Evolutionary conservation across 306 rosid genomes (phyloP).

Genomic region (Cicer judaicum): DNA sequence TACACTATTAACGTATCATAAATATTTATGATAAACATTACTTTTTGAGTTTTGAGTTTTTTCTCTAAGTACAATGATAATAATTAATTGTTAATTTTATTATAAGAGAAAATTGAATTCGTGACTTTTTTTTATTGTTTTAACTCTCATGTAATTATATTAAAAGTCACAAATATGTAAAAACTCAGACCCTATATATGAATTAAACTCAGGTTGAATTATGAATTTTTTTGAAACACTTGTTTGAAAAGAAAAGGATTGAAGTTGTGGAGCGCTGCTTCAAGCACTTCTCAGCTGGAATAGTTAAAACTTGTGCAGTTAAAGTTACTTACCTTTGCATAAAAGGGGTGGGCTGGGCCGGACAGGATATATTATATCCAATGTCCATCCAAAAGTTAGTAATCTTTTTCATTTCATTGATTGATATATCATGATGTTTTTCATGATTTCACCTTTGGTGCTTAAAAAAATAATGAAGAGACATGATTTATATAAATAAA

Average conservation of each 20-base stretch:
- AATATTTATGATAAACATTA: too few species aligned
- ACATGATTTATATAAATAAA: too few species aligned
- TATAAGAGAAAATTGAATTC: too few species aligned
- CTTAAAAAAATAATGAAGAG: constrained; percentile 42
- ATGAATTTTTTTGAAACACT: constrained; percentile 31
- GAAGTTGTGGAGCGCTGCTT: constrained; percentile 30
- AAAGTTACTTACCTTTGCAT: constrained; percentile 50
- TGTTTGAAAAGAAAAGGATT: constrained; percentile 8
- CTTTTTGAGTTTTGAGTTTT: too few species aligned
- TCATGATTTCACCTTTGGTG: constrained; percentile 53
- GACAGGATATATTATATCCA: constrained; percentile 31
- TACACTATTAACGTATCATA: too few species aligned
- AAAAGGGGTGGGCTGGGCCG: constrained; percentile 16
- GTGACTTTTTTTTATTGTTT: too few species aligned
- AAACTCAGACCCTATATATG: too few species aligned
- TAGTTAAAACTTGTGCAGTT: constrained; percentile 39
- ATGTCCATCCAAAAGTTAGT: constrained; percentile 54
- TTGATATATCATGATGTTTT: constrained; percentile 79
- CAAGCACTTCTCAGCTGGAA: constrained; percentile 41
- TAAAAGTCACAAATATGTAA: too few species aligned
- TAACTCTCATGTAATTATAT: too few species aligned
- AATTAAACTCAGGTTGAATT: neutral
- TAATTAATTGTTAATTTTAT: too few species aligned
- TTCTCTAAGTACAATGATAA: too few species aligned
- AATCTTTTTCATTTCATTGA: constrained; percentile 62